phyloP scores from a whole-genome alignment of 2,329 filamentous ascomycete genomes.

The Aurifilum marmelostoma region DNA sequence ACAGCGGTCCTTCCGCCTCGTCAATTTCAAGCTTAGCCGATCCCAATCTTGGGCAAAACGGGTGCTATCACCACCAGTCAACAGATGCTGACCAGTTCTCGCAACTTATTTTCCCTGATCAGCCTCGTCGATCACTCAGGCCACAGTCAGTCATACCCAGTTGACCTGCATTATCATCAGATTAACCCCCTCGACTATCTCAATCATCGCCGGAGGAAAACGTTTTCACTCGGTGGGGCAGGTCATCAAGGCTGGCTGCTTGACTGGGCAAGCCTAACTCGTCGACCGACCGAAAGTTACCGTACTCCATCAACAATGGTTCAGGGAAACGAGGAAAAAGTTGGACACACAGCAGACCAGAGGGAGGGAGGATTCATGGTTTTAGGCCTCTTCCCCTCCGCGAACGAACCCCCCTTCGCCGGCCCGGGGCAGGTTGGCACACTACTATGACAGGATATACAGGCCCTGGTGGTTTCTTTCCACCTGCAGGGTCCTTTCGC shows the following conservation, averaged over 20 bases:
- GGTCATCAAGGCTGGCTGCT: background rate
- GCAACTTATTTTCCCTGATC: background rate
- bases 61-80: background rate
- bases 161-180: background rate
- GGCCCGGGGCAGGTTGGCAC: background rate
- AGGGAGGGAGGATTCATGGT: background rate
- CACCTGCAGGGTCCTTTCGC: slow-evolving; percentile 12
- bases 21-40: slow-evolving; percentile 23
- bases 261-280: background rate
- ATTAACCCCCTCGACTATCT: background rate
- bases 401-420: background rate
- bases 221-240: background rate
- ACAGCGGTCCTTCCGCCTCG: background rate
- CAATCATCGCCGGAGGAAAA: background rate
- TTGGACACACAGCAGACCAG: slow-evolving; percentile 5
- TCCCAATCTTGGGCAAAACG: slow-evolving; percentile 13
- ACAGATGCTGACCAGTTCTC: background rate
- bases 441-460: background rate
- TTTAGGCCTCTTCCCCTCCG: background rate
- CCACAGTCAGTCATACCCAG: background rate
- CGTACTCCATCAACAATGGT: background rate
- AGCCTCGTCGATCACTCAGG: background rate
- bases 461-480: background rate
- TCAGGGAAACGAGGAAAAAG: background rate
- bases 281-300: background rate